These are phyloP conservation scores for Mytilinidion resinicola DNA, from an alignment of 495 filamentous ascomycete species.

Conservation along the genomic window DNA sequence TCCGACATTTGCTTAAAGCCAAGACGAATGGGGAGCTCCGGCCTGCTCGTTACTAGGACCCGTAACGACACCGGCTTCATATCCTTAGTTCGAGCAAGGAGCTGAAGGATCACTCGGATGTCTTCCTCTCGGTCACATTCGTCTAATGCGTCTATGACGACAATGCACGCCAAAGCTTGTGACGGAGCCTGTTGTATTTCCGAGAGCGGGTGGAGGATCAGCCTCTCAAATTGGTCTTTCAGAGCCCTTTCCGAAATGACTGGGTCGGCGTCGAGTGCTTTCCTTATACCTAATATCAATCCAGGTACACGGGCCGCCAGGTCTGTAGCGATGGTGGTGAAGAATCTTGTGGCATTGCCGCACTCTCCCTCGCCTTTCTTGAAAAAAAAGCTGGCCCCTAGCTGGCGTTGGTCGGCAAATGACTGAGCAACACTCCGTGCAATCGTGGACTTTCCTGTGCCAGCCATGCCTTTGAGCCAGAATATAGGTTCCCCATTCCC, in stretches of 20 bases:
- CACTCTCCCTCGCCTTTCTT: conserved; percentile 21
- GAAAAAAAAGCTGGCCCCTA: no score
- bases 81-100: conserved; percentile 22
- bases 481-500: conserved; percentile 21
- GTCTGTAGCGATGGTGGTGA: conserved; percentile 21
- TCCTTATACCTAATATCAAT: conserved; percentile 1
- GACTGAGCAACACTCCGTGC: conserved; percentile 22
- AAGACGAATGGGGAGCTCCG: conserved; percentile 29
- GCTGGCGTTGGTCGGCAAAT: conserved; percentile 10
- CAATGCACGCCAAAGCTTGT: conserved; percentile 1
- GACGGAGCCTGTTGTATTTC: conserved; percentile 8
- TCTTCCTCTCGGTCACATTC: conserved; percentile 30
- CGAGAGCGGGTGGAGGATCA: conserved; percentile 10
- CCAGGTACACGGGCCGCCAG: conserved; percentile 4
- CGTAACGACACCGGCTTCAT: conserved; percentile 21
- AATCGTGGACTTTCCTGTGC: no score
- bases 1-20: conserved; percentile 16
- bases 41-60: conserved; percentile 35
- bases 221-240: conserved; percentile 8
- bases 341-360: conserved; percentile 18
- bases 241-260: conserved; percentile 10
- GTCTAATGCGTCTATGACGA: conserved; percentile 35
- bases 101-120: conserved; percentile 24
- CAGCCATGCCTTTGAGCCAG: no score
- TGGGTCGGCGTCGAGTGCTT: conserved; percentile 12